These are phyloP conservation scores for Candida tallmaniae DNA, from an alignment of 805 yeast genomes.

Conservation along the genomic window DNA sequence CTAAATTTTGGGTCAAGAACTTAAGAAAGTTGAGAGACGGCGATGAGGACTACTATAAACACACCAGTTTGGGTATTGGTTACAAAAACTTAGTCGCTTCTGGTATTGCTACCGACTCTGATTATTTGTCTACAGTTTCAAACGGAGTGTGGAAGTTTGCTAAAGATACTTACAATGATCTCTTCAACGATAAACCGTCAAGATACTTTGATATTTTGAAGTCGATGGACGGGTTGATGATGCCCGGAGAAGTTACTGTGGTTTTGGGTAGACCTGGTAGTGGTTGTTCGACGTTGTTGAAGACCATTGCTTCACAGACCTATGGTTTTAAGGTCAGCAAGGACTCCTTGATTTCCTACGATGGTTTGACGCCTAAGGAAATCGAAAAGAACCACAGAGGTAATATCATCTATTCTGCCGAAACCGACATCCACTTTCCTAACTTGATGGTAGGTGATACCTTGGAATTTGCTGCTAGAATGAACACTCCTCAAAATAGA, in stretches of 20 bases:
- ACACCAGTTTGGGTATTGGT: conserved; percentile 50
- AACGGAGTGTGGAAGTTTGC: conserved; percentile 29
- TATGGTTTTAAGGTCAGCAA: conserved; percentile 30
- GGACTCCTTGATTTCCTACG: conserved; percentile 28
- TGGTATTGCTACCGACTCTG: conserved; percentile 61
- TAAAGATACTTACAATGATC: conserved; percentile 1
- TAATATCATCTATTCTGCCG: conserved; percentile 42
- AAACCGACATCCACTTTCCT: conserved; percentile 54
- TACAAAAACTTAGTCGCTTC: conserved; percentile 51
- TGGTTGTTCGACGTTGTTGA: conserved; percentile 36
- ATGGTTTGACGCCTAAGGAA: conserved; percentile 27
- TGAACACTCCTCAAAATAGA: conserved; percentile 40
- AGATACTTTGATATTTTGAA: conserved; percentile 20
- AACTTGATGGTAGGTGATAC: conserved; percentile 52
- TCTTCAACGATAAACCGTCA: conserved; percentile 2
- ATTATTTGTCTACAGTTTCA: conserved; percentile 53
- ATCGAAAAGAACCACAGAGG: conserved; percentile 28
- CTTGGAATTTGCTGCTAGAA: conserved; percentile 48
- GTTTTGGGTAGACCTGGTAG: conserved; percentile 40
- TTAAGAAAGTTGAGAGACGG: conserved; percentile 43
- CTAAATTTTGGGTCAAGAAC: conserved; percentile 61
- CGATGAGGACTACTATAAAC: conserved; percentile 59
- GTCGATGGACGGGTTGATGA: conserved; percentile 22
- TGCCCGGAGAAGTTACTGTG: conserved; percentile 35
- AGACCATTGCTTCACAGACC: conserved; percentile 32